Base-by-base conservation (phyloP, 371 early-diverging fungal species). In the Mucor plumbeus region DNA sequence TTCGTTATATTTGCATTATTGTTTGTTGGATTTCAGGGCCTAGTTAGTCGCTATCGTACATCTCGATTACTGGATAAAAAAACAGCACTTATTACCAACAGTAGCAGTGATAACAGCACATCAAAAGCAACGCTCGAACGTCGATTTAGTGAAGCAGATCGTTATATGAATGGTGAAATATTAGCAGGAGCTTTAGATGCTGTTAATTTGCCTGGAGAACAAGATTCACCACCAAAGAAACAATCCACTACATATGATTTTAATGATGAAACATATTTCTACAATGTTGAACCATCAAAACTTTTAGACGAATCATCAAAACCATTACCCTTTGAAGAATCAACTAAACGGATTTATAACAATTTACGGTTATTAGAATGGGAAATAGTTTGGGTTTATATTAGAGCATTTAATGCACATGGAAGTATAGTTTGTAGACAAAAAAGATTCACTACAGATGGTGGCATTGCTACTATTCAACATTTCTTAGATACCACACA, bases 381-480 rank as follows among this genome's bases (percentile, higher is more conserved):
- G 89, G 70, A 80, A 15, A 74, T 79, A 34, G 65, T 81, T 5
- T 74, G 81, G 56, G 84, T 88, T 0, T 75, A 74, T 60, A 78
- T 85, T 31, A 69, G 69, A 31, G 71, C 63, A 38, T 61, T 80
- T 6, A 85, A 88, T 71, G 79, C 87, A 0, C 91, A 90, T 66
- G 91, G 84, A 10, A 78, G 84, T 6, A 89, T 90, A 43, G 72
- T 90, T 5, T 80, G 81, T 41, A 60, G 88, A 67, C 70, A 81
- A 58, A 71, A 67, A 10, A 21, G 64, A 17, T 77, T 71, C 67
- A 59, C 59, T 15, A 70, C 65, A n/a, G 65, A 70, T 11, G 77
- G 61, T 0, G 77, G 77, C 11, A 59, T 74, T 67, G 78, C 82
- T 58, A 85, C 82, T 8, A 76, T 84, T 56, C 64, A 71, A 61